Evolutionary conservation across 2,329 filamentous ascomycete genomes (phyloP), one percentile per base, ranked within the genome.

Genomic region (Aspergillus candidus): DNA sequence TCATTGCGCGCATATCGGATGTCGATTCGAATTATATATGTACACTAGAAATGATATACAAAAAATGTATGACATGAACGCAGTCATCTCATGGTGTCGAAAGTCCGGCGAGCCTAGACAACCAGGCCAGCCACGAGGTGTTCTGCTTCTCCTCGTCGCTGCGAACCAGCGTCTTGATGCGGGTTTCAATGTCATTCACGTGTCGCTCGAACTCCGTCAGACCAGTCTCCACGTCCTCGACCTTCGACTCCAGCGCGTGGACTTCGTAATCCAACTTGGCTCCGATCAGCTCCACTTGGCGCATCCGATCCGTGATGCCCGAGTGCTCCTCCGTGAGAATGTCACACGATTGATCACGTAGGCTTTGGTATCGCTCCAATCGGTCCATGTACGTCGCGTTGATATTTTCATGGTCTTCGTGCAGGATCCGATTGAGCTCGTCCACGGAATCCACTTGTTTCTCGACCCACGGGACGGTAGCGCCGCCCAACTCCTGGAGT

Each of bases 231-330:
- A 95, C 86, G 59, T 97, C 91, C 56, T 86, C 78, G 8, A 95
- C 84, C 57, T 88, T 88, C 38, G 83, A 81, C 38, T 82, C 75
- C n/a, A 97, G 72, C 12, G 82, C 81, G 47, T 84, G 80, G 49
- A 96, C 83, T 71, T 96, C 91, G 65, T 97, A 97, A 58, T 97
- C 90, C 43, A 97, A 74, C 66, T 90, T 90, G 14, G 88, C 88
- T 3, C 84, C 81, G 32, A 94, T 72, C 15, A 84, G 78, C 62
- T 94, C 89, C 11, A 96, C 75, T 51, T 93, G 86, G 62, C 84
- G 84, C 48, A 89, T 73, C 12, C 77, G 77, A 59, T 93, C 87
- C 4, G 77, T 79, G 32, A 94, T 71, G 41, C 78, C 75, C 15
- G 76, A 74, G 33, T 83, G 79, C 66, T 94, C 86, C 38, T 83